Evolutionary conservation across 2,329 filamentous ascomycete species (phyloP), one percentile per base, ranked within the genome.

Genomic region (Dothiorella sarmentorum): DNA sequence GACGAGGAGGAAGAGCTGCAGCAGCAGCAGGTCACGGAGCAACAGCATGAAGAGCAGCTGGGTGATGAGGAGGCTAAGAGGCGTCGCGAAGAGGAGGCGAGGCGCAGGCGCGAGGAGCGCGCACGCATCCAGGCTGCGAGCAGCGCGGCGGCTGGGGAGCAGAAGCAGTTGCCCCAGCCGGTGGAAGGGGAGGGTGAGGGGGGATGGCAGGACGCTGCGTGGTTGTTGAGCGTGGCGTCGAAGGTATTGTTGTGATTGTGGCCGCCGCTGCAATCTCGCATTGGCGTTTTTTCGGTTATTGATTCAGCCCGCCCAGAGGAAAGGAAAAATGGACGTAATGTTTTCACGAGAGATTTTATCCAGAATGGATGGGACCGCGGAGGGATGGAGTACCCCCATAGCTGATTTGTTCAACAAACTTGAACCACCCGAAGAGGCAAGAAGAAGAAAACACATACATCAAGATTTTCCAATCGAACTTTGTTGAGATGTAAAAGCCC

Each of bases 161-260:
- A 58, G 17, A 52, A 60, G 22, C 51, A 61, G 5, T 60, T 55
- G 31, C 63, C 63, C 20, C 56, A 62, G 6, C 61, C 60, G 18
- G 18, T 33, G 7, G 33, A 53, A 40, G 63, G 58, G 22, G 69
- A 72, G 22, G 71, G 71, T 15, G 66, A 63, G 17, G 80, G 79
- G 4, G 80, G 81, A 0, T 85, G 82, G 82, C 76, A 80, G 61
- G 82, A 85, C 71, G 82, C 80, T 29, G 76, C 78, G 27, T 85
- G 82, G 82, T 66, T 85, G 60, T 68, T 85, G 59, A 79, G 80
- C 51, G 77, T 82, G 40, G 80, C 82, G 9, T 72, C 72, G 0
- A 80, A 78, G 60, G 77, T 76, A 27, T 56, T 75, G 18, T 64
- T 74, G 33, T 66, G 33, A 47, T 47, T 17, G 17, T 35, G 38